Conservation (phyloP, 108 stramenopile species). For the Parietichytrium sp. region DNA sequence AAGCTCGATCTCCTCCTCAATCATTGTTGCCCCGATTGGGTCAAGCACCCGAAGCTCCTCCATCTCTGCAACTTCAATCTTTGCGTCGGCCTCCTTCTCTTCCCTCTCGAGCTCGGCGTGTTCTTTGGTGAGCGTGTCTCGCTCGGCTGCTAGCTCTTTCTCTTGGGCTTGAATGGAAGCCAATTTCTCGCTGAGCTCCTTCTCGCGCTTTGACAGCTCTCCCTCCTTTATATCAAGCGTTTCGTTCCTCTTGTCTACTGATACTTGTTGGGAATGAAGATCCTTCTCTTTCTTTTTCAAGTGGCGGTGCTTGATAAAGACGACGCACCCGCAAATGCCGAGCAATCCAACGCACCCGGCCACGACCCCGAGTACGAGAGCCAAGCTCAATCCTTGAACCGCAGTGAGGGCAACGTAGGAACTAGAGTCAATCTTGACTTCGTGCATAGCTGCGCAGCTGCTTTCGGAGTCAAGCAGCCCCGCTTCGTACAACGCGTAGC, state of each 20-base stretch:
- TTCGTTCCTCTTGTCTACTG: background rate
- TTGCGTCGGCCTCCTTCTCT: background rate
- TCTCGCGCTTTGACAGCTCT: background rate
- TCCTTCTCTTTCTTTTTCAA: background rate
- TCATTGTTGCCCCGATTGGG: background rate
- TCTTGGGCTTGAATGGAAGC: background rate
- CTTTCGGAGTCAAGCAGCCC: background rate
- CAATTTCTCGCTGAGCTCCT: background rate
- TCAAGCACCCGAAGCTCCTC: constrained; percentile 20
- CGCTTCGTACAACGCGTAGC: background rate
- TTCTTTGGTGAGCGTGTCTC: background rate
- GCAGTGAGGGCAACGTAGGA: background rate
- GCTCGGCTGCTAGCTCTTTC: background rate
- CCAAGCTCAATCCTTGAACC: background rate
- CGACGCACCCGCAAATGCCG: background rate
- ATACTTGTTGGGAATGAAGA: background rate
- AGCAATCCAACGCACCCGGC: background rate
- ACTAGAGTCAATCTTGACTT: background rate
- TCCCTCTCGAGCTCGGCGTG: background rate
- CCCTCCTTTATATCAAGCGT: background rate
- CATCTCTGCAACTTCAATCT: background rate
- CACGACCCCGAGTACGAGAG: background rate
- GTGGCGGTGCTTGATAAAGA: background rate
- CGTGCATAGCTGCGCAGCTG: background rate
- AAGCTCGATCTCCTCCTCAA: background rate